Evolutionary conservation across 371 early-diverging fungal genomes (phyloP).

Genomic region (Capillidium heterosporum): DNA sequence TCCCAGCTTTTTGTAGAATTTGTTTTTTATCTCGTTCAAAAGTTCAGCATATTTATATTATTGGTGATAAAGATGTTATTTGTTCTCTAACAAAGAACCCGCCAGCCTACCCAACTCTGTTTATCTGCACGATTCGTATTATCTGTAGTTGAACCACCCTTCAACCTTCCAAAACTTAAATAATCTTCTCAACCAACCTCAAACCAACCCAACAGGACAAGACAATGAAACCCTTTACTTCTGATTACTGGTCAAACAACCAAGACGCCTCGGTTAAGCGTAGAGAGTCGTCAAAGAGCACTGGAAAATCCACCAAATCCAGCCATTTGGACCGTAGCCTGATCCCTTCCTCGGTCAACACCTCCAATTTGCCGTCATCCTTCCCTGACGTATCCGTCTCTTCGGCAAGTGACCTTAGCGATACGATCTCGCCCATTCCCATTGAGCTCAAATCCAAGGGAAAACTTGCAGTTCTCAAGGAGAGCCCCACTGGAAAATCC

Average conservation of each 20-base stretch:
- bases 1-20: no score
- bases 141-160: no score
- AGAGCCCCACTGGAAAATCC: conserved; percentile 8
- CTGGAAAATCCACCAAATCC: neutral
- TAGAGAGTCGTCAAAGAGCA: conserved; percentile 4
- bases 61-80: no score
- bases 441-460: neutral
- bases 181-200: no score
- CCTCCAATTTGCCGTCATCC: neutral
- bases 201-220: no score
- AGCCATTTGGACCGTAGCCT: neutral
- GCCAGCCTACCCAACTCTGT: no score
- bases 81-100: no score
- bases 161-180: no score
- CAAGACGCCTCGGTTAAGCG: conserved; percentile 22
- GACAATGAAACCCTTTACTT: conserved; percentile 23
- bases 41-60: no score
- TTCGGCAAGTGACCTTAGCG: neutral
- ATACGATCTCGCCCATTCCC: neutral
- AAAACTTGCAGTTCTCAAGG: conserved; percentile 5
- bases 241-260: conserved; percentile 26
- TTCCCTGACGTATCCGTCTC: neutral
- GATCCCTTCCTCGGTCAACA: neutral
- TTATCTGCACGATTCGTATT: no score
- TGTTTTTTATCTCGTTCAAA: no score